Evolutionary conservation across 2,329 filamentous ascomycete species (phyloP), one percentile per base, ranked within the genome.

Genomic region (Eurotiales sp.): DNA sequence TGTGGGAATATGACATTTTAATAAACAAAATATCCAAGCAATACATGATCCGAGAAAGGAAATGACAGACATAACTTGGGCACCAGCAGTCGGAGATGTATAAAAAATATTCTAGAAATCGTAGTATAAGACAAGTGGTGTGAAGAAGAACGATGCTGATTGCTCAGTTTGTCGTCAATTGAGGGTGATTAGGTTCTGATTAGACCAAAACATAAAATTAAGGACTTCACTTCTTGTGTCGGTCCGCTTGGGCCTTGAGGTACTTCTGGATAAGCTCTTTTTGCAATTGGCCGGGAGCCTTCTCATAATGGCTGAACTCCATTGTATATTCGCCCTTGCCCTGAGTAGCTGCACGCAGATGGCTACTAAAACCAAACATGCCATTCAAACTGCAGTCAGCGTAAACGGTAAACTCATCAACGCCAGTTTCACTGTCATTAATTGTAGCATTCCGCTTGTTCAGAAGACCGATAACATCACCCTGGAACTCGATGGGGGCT

Each of bases 291-390:
- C 84, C 83, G 44, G 91, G 87, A 53, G 93, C 90, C 46, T 90
- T 79, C 47, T 88, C 84, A 65, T 99, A 99, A 75, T 97, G 93
- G 71, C 88, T 93, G 66, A 99, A 99, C 74, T 99, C 93, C 93
- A 99, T 97, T 64, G 82, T 87, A 68, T 96, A 99, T 76, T 99
- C 93, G 64, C 93, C 93, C 80, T 99, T 99, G 56, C 93, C 93
- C 76, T 99, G 93, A 2, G 91, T 97, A 19, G 91, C 88, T 12
- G 93, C 93, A 61, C 93, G 83, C 59, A 99, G 74, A 72, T 96
- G 88, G 37, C 86, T 88, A 64, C 86, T 91, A 76, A 99, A 97
- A 57, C 93, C 93, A 69, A 99, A 99, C 93, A 99, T 99, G 69
- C 86, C 84, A 70, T 97, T 96, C 68, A 99, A 73, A 68, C 86